Base-by-base conservation (phyloP, 2,329 filamentous ascomycete genomes). In the Stylonectria norvegica region DNA sequence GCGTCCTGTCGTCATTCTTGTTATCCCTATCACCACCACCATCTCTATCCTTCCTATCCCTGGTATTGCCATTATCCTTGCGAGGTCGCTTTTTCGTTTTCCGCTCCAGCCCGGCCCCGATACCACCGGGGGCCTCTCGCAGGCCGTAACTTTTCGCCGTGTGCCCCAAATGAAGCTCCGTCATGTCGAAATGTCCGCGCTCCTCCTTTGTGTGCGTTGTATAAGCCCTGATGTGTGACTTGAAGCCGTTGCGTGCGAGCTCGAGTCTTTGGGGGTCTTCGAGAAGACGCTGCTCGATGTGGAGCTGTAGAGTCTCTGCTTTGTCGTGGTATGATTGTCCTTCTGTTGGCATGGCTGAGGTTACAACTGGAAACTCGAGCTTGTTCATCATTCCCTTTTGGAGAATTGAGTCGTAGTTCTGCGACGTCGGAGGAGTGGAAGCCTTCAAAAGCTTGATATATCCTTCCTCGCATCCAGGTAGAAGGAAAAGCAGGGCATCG, bases 201-300 rank as follows among this genome's bases (percentile, higher is more conserved):
- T 98, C 93, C 30, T 84, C 83, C 20, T 86, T 83, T 19, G 91
- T 79, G 64, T 98, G 93, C 0, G 93, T 98, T 3, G 93, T 89
- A 62, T 98, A 98, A 1, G 93, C 93, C 39, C 93, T 78, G 39
- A 98, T 84, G 58, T 97, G 90, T 36, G 87, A 93, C 60, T 94
- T 89, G 69, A 87, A 98, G 0, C 85, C 93, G 52, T 87, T 81
- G 15, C 89, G 79, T 0, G 86, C 91, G 56, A 89, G 77, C 55
- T 95, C 89, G 4, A 95, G 78, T 27, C 86, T 78, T 40, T 80
- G 80, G 0, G 78, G 69, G 39, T 84, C 78, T 23, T 80, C 64
- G 23, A 81, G 70, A 5, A 81, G 67, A 2, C 78, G 72, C 59
- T 81, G 76, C 55, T 81, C 78, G 14, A 81, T 60, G 50, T 81